These are phyloP conservation scores for Colletotrichum navitas DNA, from an alignment of 2,329 filamentous ascomycete species.

Conservation along the genomic window DNA sequence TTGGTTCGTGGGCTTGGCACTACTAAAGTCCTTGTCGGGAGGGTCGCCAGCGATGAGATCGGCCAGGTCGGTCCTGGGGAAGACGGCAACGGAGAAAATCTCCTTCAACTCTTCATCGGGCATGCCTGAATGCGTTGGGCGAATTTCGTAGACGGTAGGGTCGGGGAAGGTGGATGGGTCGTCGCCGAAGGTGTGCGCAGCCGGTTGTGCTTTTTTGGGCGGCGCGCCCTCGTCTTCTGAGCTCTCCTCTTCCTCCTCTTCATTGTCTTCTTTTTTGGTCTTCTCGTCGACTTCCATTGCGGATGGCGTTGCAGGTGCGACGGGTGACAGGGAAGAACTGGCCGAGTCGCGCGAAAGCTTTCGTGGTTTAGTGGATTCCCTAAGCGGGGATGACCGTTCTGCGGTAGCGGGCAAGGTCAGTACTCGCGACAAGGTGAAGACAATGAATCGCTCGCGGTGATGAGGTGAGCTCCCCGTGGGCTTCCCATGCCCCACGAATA, in stretches of 20 bases:
- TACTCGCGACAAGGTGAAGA: slow-evolving; percentile 24
- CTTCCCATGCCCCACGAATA: slow-evolving; percentile 32
- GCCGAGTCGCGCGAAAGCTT: slow-evolving; percentile 67
- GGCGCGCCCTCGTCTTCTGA: slow-evolving; percentile 72
- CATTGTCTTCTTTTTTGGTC: slow-evolving; percentile 54
- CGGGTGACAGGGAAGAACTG: slow-evolving; percentile 72
- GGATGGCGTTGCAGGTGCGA: slow-evolving; percentile 63
- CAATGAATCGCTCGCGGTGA: slow-evolving; percentile 26
- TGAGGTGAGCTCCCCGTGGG: slow-evolving; percentile 22
- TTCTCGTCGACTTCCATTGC: slow-evolving; percentile 70
- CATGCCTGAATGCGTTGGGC: slow-evolving; percentile 79
- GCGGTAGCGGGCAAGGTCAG: slow-evolving; percentile 38
- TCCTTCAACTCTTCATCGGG: slow-evolving; percentile 85
- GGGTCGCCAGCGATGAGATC: slow-evolving; percentile 90
- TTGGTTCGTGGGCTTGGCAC: slow-evolving; percentile 91
- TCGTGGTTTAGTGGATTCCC: slow-evolving; percentile 63
- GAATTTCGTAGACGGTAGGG: slow-evolving; percentile 94
- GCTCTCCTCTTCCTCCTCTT: slow-evolving; percentile 64
- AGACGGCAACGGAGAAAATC: slow-evolving; percentile 88
- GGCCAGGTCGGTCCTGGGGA: slow-evolving; percentile 83
- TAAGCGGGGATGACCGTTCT: slow-evolving; percentile 68
- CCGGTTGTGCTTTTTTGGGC: slow-evolving; percentile 74
- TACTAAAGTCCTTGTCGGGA: slow-evolving; percentile 96
- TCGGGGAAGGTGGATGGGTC: slow-evolving; percentile 93
- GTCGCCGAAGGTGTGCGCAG: slow-evolving; percentile 90